Conservation (phyloP, 441 rosid genomes). For the Populus hybrid region DNA sequence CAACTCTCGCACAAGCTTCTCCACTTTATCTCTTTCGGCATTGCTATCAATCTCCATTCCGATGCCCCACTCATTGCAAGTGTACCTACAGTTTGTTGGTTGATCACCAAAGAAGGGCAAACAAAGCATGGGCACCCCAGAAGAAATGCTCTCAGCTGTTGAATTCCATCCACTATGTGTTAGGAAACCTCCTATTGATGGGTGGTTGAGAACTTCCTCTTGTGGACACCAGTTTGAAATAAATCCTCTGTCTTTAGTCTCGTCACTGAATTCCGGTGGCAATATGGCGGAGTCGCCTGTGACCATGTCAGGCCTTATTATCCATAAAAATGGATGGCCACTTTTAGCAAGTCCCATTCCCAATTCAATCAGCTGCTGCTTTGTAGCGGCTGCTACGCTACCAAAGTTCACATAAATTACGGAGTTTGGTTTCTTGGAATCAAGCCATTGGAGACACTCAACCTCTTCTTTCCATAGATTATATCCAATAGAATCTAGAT, state of each 20-base stretch:
- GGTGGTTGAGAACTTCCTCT: background rate
- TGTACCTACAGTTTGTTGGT: too few species aligned
- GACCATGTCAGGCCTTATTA: background rate
- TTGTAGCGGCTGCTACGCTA: background rate
- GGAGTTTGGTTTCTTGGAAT: too few species aligned
- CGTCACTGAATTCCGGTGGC: background rate
- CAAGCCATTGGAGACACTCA: too few species aligned
- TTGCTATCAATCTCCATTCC: too few species aligned
- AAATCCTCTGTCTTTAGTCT: background rate
- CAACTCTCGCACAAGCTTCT: background rate
- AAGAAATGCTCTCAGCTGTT: background rate
- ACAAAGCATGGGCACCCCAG: background rate
- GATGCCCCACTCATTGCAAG: too few species aligned
- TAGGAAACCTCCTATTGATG: background rate
- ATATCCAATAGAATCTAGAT: background rate
- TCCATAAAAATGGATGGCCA: background rate
- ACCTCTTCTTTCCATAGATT: background rate
- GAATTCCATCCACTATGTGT: background rate
- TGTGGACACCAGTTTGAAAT: background rate
- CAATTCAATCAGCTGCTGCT: background rate
- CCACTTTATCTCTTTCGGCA: too few species aligned
- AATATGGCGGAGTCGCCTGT: background rate
- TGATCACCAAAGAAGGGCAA: too few species aligned
- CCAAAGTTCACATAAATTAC: background rate
- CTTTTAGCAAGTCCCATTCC: background rate